A percentile compares a stretch with the other conserved stretches of the same genome.
phyloP scores from a whole-genome alignment of 2,329 filamentous ascomycete genomes.

The Penicillium nordicum region DNA sequence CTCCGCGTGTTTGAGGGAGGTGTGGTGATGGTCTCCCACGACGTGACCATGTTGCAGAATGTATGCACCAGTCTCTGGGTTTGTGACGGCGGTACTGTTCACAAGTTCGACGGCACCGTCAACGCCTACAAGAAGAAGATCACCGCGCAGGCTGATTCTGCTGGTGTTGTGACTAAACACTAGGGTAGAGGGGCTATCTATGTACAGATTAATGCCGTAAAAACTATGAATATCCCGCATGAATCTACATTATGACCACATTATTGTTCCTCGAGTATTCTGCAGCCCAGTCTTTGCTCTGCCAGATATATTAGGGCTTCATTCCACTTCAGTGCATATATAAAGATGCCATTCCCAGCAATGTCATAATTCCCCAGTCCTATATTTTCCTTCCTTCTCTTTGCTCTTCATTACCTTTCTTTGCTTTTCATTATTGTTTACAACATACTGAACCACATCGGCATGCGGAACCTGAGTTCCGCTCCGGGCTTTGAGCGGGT shows the following conservation, averaged over 20 bases:
- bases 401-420: background rate
- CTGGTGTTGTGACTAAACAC: slow-evolving; percentile 64
- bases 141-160: slow-evolving; percentile 78
- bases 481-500: slow-evolving; percentile 13
- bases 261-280: background rate
- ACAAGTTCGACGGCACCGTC: slow-evolving; percentile 93
- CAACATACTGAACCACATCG: background rate
- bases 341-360: no score
- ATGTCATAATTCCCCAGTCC: background rate
- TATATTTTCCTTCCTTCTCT: background rate
- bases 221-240: slow-evolving; percentile 4
- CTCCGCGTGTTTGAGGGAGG: slow-evolving; percentile 86
- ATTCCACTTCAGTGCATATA: background rate
- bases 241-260: background rate
- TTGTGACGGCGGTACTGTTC: slow-evolving; percentile 87
- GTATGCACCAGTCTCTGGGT: slow-evolving; percentile 96
- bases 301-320: background rate
- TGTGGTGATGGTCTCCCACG: slow-evolving; percentile 97
- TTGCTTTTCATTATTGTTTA: background rate
- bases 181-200: slow-evolving; percentile 16
- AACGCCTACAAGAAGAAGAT: slow-evolving; percentile 98
- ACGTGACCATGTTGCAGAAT: slow-evolving; percentile 96
- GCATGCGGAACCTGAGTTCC: slow-evolving; percentile 1
- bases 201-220: slow-evolving; percentile 3
- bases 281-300: background rate